Evolutionary conservation across 441 rosid genomes (phyloP), one percentile per base, ranked within the genome.

Genomic region (Populus trichocarpa): DNA sequence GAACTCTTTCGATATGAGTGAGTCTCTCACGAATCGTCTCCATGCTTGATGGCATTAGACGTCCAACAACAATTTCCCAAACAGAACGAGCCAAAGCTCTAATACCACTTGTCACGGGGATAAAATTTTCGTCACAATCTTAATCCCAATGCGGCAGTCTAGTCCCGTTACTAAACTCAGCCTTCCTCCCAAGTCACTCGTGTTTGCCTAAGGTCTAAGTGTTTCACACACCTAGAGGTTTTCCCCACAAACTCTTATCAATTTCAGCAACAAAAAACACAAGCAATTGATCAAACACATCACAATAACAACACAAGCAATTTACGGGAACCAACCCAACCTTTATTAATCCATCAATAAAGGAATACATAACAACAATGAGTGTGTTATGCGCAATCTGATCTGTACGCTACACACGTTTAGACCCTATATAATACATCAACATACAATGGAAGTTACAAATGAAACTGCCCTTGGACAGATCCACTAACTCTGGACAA

Each of bases 81-180:
- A 46, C 7, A 46, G 2, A 46, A 14, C 14, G 1, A 13, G 18
- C 1, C 6, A 13, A 46, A 0, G 57, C 57, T 14, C 0, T 14
- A 1, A 46, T 46, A 46, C 57, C 57, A 46, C 6, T 46, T 14
- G 7, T 46, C 57, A 46, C 2, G 2, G 0, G 57, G 20, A 46
- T 5, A 14, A 46, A 46, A 14, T 0, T 3, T 14, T 46, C 1
- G 0, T 50, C 20, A 14, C 20, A 50, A 14, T 50, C 12, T 13
- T 53, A 7, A 18, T 53, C 61, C 9, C 0, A 53, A 0, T 3
- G 0, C 3, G 3, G 0, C 0, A 18, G 3, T 53, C 3, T 18
- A 6, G 2, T 18, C 9, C 8, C 9, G 0, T 53, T 53, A 53
- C 61, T 53, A 53, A 22, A 18, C 61, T 53, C 3, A 6, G 0